A percentile compares a stretch with the other conserved stretches of the same genome.
Evolutionary conservation across 2,329 filamentous ascomycete genomes (phyloP).

Genomic region (Phaeomoniella chlamydospora): DNA sequence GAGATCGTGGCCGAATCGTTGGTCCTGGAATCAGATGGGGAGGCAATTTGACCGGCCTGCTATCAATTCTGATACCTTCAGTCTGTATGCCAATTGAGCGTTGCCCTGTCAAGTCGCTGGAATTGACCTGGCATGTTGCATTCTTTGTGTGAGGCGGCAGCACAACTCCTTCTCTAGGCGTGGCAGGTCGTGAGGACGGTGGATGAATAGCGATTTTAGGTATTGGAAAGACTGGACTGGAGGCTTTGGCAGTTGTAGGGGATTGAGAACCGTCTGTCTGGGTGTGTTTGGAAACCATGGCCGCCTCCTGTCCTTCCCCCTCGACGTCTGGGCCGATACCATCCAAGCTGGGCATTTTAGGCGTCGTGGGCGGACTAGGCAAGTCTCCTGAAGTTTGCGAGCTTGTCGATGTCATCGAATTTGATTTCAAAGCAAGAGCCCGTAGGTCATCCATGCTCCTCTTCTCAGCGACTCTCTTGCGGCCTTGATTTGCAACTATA

Average conservation of each 20-base stretch:
- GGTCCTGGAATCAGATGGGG: conserved; percentile 18
- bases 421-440: conserved; percentile 4
- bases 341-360: conserved; percentile 12
- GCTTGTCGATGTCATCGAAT: conserved; percentile 24
- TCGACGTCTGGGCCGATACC: too few species aligned
- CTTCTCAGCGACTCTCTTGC: conserved; percentile 32
- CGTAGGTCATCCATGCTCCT: conserved; percentile 17
- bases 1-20: conserved; percentile 3
- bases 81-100: conserved; percentile 61
- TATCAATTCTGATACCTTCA: conserved; percentile 76
- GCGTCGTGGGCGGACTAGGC: conserved; percentile 19
- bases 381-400: conserved; percentile 26
- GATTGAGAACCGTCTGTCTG: conserved; percentile 8
- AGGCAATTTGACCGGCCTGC: conserved; percentile 31
- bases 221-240: conserved; percentile 36
- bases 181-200: conserved; percentile 67
- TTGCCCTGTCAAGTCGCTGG: conserved; percentile 30
- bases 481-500: conserved; percentile 59
- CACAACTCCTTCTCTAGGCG: conserved; percentile 58
- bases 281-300: conserved; percentile 5
- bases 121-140: conserved; percentile 63
- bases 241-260: conserved; percentile 6
- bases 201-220: conserved; percentile 88
- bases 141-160: conserved; percentile 72
- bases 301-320: neutral